These are phyloP conservation scores for Kernera saxatilis DNA, from an alignment of 345 rosid genomes.

Conservation along the genomic window DNA sequence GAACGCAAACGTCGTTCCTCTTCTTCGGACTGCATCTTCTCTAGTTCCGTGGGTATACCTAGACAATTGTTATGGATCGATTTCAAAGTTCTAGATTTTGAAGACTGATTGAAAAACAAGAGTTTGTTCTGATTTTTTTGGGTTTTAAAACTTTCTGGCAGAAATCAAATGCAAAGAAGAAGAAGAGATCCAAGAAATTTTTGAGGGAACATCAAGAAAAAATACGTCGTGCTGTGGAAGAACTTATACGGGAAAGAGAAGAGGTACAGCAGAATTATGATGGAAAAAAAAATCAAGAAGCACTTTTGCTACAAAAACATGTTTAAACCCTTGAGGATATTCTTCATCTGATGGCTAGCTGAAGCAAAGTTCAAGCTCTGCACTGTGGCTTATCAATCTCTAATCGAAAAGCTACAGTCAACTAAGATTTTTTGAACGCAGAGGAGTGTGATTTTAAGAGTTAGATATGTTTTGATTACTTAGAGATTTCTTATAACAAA, in stretches of 20 bases:
- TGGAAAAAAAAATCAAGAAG: background rate
- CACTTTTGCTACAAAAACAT: conserved; percentile 34
- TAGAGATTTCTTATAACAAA: background rate
- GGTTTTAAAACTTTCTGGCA: background rate
- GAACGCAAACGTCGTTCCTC: conserved; percentile 45
- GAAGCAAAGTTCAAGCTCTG: conserved; percentile 91
- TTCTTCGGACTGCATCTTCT: too few species aligned
- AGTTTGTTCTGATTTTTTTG: background rate
- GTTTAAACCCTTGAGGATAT: conserved; percentile 25
- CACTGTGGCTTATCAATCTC: conserved; percentile 69
- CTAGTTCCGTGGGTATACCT: conserved; percentile 13
- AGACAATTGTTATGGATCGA: background rate
- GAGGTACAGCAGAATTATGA: background rate
- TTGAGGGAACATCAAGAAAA: conserved; percentile 35
- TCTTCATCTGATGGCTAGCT: conserved; percentile 22
- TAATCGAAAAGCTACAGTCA: conserved; percentile 58
- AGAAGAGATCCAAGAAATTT: conserved; percentile 38
- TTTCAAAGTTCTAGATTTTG: background rate
- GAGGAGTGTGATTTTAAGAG: background rate
- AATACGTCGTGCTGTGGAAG: conserved; percentile 30
- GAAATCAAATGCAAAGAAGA: conserved; percentile 10
- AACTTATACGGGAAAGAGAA: conserved; percentile 17
- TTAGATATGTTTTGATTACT: background rate
- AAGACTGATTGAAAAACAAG: background rate
- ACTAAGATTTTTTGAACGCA: conserved; percentile 11